phyloP scores from a whole-genome alignment of 345 rosid genomes.

The Boechera retrofracta region DNA sequence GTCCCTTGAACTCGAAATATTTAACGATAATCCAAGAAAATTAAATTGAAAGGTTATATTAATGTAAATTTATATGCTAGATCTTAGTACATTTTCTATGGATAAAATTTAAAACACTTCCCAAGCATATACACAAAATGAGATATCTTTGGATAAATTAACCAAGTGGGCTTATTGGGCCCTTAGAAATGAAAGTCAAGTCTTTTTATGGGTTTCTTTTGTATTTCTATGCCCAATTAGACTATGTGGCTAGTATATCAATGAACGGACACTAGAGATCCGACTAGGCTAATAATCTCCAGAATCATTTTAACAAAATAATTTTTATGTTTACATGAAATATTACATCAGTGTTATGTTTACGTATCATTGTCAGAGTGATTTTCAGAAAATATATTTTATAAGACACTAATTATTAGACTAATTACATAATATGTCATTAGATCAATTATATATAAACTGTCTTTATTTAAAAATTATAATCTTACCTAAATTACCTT shows the following conservation, averaged over 20 bases:
- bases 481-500: too few species aligned
- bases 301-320: too few species aligned
- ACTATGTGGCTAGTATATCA: background rate
- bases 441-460: too few species aligned
- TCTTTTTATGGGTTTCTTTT: background rate
- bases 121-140: background rate
- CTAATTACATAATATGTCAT: too few species aligned
- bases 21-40: background rate
- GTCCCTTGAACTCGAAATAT: background rate
- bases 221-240: background rate
- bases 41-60: background rate
- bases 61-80: background rate
- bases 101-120: background rate
- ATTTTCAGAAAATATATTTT: too few species aligned
- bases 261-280: constrained; percentile 8
- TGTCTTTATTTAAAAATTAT: too few species aligned
- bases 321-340: too few species aligned
- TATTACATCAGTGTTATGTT: too few species aligned
- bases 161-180: background rate
- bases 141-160: background rate
- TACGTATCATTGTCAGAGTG: too few species aligned
- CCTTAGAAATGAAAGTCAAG: background rate
- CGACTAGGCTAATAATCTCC: background rate
- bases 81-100: background rate
- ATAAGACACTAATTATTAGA: too few species aligned